Percentiles rank a stretch among this genome's conserved stretches.
These are phyloP conservation scores for Pythium utonaiense DNA, from an alignment of 352 stramenopile species.

Conservation along the genomic window DNA sequence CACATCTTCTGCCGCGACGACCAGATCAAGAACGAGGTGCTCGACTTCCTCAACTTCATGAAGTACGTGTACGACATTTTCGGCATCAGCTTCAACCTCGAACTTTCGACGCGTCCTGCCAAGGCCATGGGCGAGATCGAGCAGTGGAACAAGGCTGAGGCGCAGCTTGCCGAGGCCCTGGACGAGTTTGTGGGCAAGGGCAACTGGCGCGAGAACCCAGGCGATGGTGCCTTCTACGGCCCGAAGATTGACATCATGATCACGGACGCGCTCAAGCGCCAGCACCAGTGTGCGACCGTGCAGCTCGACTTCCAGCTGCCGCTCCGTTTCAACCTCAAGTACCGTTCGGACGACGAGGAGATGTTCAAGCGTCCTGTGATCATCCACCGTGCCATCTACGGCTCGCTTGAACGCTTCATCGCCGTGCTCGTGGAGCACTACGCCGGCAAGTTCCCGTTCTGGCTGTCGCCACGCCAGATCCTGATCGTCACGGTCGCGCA, in stretches of 20 bases:
- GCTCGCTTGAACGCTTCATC: constrained; percentile 98
- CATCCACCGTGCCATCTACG: constrained; percentile 96
- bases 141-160: constrained; percentile 92
- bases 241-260: constrained; percentile 99
- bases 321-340: constrained; percentile 94
- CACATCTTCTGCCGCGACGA: constrained; percentile 97
- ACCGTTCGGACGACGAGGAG: constrained; percentile 78
- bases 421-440: constrained; percentile 97
- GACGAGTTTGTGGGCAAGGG: constrained; percentile 87
- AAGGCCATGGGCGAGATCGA: constrained; percentile 93
- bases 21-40: constrained; percentile 96
- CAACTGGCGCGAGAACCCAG: constrained; percentile 94
- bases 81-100: constrained; percentile 92
- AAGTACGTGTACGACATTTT: constrained; percentile 94
- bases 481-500: constrained; percentile 88
- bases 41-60: constrained; percentile 91
- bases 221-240: constrained; percentile 96
- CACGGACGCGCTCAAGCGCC: constrained; percentile 94
- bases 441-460: constrained; percentile 95
- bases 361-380: constrained; percentile 95
- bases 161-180: constrained; percentile 64
- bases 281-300: constrained; percentile 97
- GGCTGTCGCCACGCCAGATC: constrained; percentile 88
- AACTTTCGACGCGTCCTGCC: constrained; percentile 93
- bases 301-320: constrained; percentile 98